These are phyloP conservation scores for Cnidoscolus chayamansa DNA, from an alignment of 441 rosid genomes.

Conservation along the genomic window DNA sequence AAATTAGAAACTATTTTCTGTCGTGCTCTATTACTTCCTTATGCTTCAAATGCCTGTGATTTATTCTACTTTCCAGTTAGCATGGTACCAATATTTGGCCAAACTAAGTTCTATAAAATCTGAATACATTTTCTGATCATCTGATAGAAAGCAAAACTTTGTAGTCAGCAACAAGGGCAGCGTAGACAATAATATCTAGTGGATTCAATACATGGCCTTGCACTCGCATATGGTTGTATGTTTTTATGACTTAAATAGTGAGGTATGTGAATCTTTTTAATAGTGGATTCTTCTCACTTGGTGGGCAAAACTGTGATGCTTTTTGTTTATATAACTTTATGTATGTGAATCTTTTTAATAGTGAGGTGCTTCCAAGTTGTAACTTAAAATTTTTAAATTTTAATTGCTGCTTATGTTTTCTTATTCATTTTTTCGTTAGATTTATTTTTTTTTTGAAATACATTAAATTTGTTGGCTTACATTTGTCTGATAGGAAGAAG, in stretches of 20 bases:
- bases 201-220: conserved; percentile 4
- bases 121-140: neutral
- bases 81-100: neutral
- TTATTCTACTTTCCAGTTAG: neutral
- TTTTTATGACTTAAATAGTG: too few relatives aligned
- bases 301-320: neutral
- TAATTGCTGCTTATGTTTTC: neutral
- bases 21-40: neutral
- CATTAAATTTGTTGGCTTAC: neutral
- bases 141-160: neutral
- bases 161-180: neutral
- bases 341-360: neutral
- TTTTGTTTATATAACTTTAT: neutral
- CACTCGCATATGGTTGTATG: neutral
- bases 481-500: conserved; percentile 1
- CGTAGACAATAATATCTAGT: neutral
- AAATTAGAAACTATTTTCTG: neutral
- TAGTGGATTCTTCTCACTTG: neutral
- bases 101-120: neutral
- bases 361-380: neutral
- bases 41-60: neutral
- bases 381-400: neutral
- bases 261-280: too few relatives aligned
- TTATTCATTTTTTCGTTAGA: neutral
- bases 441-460: too few relatives aligned